Base-by-base conservation (phyloP, 2,329 filamentous ascomycete genomes). In the Sporothrix schenckii region DNA sequence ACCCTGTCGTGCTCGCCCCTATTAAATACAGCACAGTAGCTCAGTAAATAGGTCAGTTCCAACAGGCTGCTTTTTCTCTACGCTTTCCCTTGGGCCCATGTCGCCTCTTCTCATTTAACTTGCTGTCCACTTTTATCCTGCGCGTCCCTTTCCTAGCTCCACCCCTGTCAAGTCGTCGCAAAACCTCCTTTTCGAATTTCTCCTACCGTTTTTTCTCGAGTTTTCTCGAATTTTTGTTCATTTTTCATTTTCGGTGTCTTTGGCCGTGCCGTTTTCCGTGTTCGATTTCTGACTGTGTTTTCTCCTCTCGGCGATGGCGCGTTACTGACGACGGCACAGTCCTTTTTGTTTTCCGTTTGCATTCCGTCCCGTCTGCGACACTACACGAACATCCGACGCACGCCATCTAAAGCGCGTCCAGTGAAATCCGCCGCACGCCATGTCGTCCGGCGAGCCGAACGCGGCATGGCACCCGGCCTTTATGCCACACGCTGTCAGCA, bases 381-480 rank as follows among this genome's bases (percentile, higher is more conserved):
- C 41, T 44, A 14, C 13, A 44, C 19, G 0, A 50, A 50, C 49
- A 9, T n/a, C 49, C 49, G 49, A 21, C 30, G 34, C 34, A 34
- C 44, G 24, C 53, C 60, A 4, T 53, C 16, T 27, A 66, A 7
- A 56, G 21, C 60, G 60, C 41, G 60, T 65, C 39, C 56, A 53
- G 14, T 41, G 19, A 70, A 0, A 66, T 68, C 56, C 68, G 52
- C 60, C 19, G 50, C 74, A 70, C 14, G 50, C 74, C 71, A 85
- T 86, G 83, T 74, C 81, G 70, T 80, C 81, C 69, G 80, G 82
- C 77, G 78, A 79, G 72, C 77, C 80, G 58, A 79, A 77, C 74
- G 79, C 81, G 73, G 80, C 83, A 71, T 86, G 84, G 84, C 80
- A 86, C 79, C 84, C 84, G 70, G 84, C 85, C 63, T 78, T 83